A percentile compares a stretch with the other conserved stretches of the same genome.
Evolutionary conservation across 2,329 filamentous ascomycete genomes (phyloP).

Genomic region (Ophiostoma angusticollis): DNA sequence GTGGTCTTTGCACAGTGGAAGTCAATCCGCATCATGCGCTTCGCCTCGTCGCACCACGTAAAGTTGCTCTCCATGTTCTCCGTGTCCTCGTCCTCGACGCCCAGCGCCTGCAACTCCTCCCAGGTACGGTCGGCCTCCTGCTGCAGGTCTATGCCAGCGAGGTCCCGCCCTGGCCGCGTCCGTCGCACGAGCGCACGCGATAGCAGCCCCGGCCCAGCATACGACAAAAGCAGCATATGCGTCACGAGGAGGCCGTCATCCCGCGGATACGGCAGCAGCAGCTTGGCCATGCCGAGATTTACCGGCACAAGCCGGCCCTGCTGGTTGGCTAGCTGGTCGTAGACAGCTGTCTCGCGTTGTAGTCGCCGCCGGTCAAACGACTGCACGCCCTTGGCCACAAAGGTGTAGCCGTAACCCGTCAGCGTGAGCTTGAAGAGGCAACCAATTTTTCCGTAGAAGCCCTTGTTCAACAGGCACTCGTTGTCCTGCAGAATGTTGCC

Average conservation of each 20-base stretch:
- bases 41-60: slow-evolving; percentile 7
- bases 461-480: neutral
- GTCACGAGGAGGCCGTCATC: slow-evolving; percentile 1
- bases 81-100: slow-evolving; percentile 2
- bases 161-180: neutral
- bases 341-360: slow-evolving; percentile 8
- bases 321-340: slow-evolving; percentile 4
- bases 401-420: too few species aligned
- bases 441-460: neutral
- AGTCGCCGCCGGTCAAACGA: slow-evolving; percentile 5
- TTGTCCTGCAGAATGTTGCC: neutral
- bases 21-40: slow-evolving; percentile 6
- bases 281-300: slow-evolving; percentile 11
- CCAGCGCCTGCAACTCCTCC: slow-evolving; percentile 2
- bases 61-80: slow-evolving; percentile 5
- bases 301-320: slow-evolving; percentile 13
- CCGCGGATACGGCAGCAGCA: slow-evolving; percentile 6
- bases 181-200: neutral
- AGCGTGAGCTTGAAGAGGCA: neutral
- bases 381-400: slow-evolving; percentile 4
- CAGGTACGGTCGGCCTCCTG: neutral
- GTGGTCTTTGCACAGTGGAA: slow-evolving; percentile 4
- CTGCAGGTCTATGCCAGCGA: neutral
- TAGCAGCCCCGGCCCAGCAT: slow-evolving; percentile 2
- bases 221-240: slow-evolving; percentile 14